Percentiles rank a stretch among this genome's conserved stretches.
These are phyloP conservation scores for Megacollybia platyphylla DNA, from an alignment of 1,284 basidiomycete species.

Conservation along the genomic window DNA sequence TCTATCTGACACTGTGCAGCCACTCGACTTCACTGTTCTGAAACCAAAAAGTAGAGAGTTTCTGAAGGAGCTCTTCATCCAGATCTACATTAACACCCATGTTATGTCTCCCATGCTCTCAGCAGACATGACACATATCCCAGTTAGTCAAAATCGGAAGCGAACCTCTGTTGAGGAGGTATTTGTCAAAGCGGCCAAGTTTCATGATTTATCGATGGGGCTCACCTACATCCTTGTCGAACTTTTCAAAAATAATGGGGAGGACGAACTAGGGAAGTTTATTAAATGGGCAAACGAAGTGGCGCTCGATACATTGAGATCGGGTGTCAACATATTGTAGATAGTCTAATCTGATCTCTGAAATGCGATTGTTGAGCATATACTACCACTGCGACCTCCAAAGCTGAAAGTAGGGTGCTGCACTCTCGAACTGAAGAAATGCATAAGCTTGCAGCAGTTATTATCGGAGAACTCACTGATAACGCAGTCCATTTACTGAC, in stretches of 20 bases:
- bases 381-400: constrained; percentile 65
- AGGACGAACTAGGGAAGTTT: constrained; percentile 29
- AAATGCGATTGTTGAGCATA: constrained; percentile 66
- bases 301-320: constrained; percentile 55
- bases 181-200: constrained; percentile 53
- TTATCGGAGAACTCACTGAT: constrained; percentile 37
- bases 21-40: constrained; percentile 72
- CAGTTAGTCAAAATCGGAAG: constrained; percentile 32
- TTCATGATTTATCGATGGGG: constrained; percentile 53
- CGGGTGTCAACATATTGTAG: constrained; percentile 12
- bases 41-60: constrained; percentile 55
- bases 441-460: not conserved
- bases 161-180: constrained; percentile 58
- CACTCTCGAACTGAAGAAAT: constrained; percentile 44
- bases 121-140: constrained; percentile 16
- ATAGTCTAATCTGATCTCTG: constrained; percentile 21
- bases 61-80: constrained; percentile 53
- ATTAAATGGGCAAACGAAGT: constrained; percentile 52
- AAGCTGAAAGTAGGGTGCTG: constrained; percentile 63
- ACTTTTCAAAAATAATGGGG: constrained; percentile 25
- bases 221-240: constrained; percentile 55
- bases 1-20: constrained; percentile 28
- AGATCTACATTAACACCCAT: constrained; percentile 66
- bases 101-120: constrained; percentile 49
- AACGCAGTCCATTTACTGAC: constrained; percentile 35